A percentile compares a stretch with the other conserved stretches of the same genome.
phyloP scores from a whole-genome alignment of 257 asterid species.

The Gentiana macrophylla region DNA sequence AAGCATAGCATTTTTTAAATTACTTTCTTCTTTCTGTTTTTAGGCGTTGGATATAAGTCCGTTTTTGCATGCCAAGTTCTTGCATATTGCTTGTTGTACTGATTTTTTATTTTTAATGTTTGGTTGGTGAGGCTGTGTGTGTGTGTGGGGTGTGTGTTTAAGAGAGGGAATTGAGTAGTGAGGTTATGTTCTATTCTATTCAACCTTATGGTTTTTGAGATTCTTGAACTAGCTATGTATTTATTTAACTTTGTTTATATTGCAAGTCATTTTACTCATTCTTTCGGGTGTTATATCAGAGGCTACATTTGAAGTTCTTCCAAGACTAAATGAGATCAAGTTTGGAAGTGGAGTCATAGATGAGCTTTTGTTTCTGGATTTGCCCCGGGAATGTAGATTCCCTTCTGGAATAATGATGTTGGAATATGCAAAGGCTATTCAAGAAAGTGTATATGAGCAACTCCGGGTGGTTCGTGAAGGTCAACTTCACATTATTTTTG shows the following conservation, averaged over 20 bases:
- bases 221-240: too few species aligned
- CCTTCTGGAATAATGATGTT: slow-evolving; percentile 94
- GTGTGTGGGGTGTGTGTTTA: too few species aligned
- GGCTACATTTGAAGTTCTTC: slow-evolving; percentile 98
- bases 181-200: too few species aligned
- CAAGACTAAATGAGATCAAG: slow-evolving; percentile 93
- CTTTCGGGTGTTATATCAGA: slow-evolving; percentile 28
- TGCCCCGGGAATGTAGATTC: slow-evolving; percentile 86
- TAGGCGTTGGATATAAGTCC: too few species aligned
- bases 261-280: too few species aligned
- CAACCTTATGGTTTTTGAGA: too few species aligned
- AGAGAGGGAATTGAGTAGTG: too few species aligned
- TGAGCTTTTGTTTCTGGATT: slow-evolving; percentile 89
- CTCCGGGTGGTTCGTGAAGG: slow-evolving; percentile 98
- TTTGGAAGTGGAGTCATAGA: slow-evolving; percentile 85
- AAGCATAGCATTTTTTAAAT: slow-evolving; percentile 15
- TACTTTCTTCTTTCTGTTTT: background rate
- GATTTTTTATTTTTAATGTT: too few species aligned
- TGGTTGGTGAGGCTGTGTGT: too few species aligned
- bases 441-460: slow-evolving; percentile 91
- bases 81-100: too few species aligned
- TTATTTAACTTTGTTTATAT: too few species aligned
- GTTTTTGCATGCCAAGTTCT: too few species aligned
- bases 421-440: slow-evolving; percentile 90
- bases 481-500: slow-evolving; percentile 80